These are phyloP conservation scores for Aspergillus spinulosporus DNA, from an alignment of 2,329 filamentous ascomycete species.

Conservation along the genomic window DNA sequence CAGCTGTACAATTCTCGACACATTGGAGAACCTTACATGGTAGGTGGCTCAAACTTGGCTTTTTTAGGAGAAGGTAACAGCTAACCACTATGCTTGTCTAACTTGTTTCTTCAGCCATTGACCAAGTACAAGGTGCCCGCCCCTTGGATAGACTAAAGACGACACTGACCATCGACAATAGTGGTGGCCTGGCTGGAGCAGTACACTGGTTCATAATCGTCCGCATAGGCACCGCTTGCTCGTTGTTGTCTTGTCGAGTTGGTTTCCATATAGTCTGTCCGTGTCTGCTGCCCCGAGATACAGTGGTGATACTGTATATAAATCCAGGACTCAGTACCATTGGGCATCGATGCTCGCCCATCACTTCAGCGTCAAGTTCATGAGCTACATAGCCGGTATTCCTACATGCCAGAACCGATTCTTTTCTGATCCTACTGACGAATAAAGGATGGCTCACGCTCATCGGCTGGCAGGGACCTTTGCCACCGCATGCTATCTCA, in stretches of 20 bases:
- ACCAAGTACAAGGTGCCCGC: slow-evolving; percentile 10
- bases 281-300: slow-evolving; percentile 33
- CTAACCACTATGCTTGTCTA: background rate
- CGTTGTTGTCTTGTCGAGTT: slow-evolving; percentile 32
- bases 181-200: slow-evolving; percentile 36
- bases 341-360: slow-evolving; percentile 46
- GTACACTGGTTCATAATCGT: slow-evolving; percentile 36
- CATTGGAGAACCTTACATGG: slow-evolving; percentile 19
- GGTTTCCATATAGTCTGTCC: slow-evolving; percentile 30
- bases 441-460: slow-evolving; percentile 42
- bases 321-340: slow-evolving; percentile 33
- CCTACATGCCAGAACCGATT: background rate
- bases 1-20: slow-evolving; percentile 26
- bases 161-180: slow-evolving; percentile 4
- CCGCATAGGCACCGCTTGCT: slow-evolving; percentile 30
- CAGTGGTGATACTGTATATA: slow-evolving; percentile 23
- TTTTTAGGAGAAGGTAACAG: background rate
- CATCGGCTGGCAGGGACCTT: slow-evolving; percentile 47
- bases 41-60: too few species aligned
- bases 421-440: too few species aligned
- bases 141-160: too few species aligned
- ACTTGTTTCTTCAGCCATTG: slow-evolving; percentile 15
- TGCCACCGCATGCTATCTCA: slow-evolving; percentile 37
- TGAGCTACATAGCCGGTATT: slow-evolving; percentile 42
- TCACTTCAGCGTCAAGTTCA: slow-evolving; percentile 31